Evolutionary conservation across 345 rosid genomes (phyloP), one percentile per base, ranked within the genome.

Genomic region (Clausena lansium): DNA sequence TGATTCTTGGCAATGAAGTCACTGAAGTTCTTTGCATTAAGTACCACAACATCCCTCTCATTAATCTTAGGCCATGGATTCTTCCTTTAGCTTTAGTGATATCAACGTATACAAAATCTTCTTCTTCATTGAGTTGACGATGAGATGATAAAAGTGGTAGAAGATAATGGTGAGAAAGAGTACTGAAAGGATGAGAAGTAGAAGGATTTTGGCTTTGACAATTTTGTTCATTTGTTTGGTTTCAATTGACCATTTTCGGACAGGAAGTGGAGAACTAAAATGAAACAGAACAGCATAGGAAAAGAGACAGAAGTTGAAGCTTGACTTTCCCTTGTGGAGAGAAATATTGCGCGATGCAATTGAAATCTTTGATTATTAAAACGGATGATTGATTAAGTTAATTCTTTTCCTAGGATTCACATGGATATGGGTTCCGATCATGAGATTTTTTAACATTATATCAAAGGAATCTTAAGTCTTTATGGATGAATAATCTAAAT

Each of bases 161-260:
- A 20, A 24, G 62, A 58, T 58, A 7, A 30, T 27, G 5, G 19
- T 71, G 59, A 65, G 52, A 27, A 76, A 39, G 38, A 78, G 60
- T 35, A 73, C 47, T 10, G 86, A 76, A 69, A 74, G 50, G 28
- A 73, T 54, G 78, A 85, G 71, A 61, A 80, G n/a, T 65, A 76
- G 77, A 28, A 75, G 78, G 57, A 27, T 47, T 63, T 78, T 75
- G 71, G 69, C 17, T 73, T 17, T 35, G 33, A 60, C 65, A 60
- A 24, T 58, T n/a, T 13, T 60, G 20, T 60, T 13, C 19, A 25
- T 60, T 60, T 60, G 19, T 60, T 60, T 60, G 2, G 64, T 27
- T 60, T 60, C 47, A 41, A 45, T 11, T 45, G 6, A 60, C 35
- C 65, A 60, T 11, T 25, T 60, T 60, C 65, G 27, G 19, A 13